A percentile compares a stretch with the other conserved stretches of the same genome.
Conservation (phyloP, 2,329 filamentous ascomycete species). For the Teratosphaeria epicoccoides region DNA sequence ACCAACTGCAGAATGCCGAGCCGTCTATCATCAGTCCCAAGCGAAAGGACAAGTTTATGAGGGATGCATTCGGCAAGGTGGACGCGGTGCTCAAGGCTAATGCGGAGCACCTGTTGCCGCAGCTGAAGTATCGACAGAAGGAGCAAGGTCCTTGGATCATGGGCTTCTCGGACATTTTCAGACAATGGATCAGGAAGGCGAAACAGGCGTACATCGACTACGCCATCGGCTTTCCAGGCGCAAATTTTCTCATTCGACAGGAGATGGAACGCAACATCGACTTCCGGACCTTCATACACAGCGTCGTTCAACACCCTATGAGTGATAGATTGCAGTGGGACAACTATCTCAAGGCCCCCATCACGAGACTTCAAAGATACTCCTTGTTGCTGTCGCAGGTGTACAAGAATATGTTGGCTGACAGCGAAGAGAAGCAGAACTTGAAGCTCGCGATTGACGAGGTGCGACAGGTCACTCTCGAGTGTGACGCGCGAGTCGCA, state of each 20-base stretch:
- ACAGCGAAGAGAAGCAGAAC: slow-evolving; percentile 83
- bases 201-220: slow-evolving; percentile 84
- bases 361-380: slow-evolving; percentile 86
- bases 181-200: slow-evolving; percentile 96
- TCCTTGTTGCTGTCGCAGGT: slow-evolving; percentile 73
- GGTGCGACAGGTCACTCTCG: slow-evolving; percentile 76
- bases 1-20: slow-evolving; percentile 60
- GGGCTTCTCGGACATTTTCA: slow-evolving; percentile 93
- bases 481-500: slow-evolving; percentile 85
- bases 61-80: slow-evolving; percentile 79
- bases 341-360: slow-evolving; percentile 84
- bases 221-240: slow-evolving; percentile 74
- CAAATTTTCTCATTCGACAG: slow-evolving; percentile 70
- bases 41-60: slow-evolving; percentile 67
- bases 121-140: slow-evolving; percentile 91
- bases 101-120: slow-evolving; percentile 81
- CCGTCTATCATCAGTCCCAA: slow-evolving; percentile 73
- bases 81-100: slow-evolving; percentile 84
- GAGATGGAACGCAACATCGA: slow-evolving; percentile 76
- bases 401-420: slow-evolving; percentile 68
- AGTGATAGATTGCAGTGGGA: slow-evolving; percentile 85
- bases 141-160: slow-evolving; percentile 92
- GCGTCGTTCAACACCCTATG: slow-evolving; percentile 64
- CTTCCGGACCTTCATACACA: slow-evolving; percentile 77
- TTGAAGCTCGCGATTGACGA: slow-evolving; percentile 77